Conservation (phyloP, 2,329 filamentous ascomycete species). For the Hortaea werneckii region DNA sequence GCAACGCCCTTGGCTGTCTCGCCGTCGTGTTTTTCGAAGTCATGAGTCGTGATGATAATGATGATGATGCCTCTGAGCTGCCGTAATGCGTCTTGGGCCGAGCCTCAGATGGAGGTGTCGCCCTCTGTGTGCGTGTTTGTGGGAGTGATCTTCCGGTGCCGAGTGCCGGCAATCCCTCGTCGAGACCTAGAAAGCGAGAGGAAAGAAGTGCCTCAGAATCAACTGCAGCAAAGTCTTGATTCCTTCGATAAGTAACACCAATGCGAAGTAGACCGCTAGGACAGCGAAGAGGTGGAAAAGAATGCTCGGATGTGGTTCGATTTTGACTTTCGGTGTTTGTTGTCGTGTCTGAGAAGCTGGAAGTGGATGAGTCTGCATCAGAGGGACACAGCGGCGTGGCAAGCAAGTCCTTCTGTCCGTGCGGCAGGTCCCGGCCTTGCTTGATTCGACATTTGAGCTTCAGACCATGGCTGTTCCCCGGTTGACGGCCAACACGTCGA, state of each 20-base stretch:
- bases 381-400: constrained; percentile 59
- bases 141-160: constrained; percentile 17
- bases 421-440: constrained; percentile 42
- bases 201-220: constrained; percentile 84
- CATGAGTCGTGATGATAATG: not conserved
- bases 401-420: constrained; percentile 55
- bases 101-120: not conserved
- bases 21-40: not conserved
- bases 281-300: constrained; percentile 75
- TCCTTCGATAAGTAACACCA: constrained; percentile 72
- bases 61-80: constrained; percentile 5
- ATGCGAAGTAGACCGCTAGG: constrained; percentile 77
- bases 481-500: constrained; percentile 61
- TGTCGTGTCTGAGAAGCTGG: not conserved
- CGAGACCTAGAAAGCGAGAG: constrained; percentile 84
- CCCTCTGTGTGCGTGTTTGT: constrained; percentile 32
- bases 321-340: constrained; percentile 7
- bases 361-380: constrained; percentile 35
- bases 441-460: constrained; percentile 70
- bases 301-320: constrained; percentile 57
- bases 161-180: constrained; percentile 43
- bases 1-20: constrained; percentile 9
- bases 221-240: constrained; percentile 84
- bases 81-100: constrained; percentile 10
- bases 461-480: constrained; percentile 48